Percentiles rank a stretch among this genome's conserved stretches.
Conservation (phyloP, 306 rosid genomes). For the Cajanus cajan region DNA sequence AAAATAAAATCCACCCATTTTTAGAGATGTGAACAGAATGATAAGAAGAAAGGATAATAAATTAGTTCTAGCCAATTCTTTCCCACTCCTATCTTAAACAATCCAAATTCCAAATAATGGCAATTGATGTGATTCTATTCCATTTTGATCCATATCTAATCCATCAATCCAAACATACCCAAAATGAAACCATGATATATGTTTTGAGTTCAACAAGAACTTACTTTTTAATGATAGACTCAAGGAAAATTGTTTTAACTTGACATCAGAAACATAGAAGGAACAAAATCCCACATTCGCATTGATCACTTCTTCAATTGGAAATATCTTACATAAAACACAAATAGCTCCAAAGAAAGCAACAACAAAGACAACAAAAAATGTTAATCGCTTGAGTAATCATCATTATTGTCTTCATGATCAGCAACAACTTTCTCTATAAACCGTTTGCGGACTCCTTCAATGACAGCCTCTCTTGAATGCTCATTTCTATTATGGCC, state of each 20-base stretch:
- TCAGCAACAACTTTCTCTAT: constrained; percentile 76
- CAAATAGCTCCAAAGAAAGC: background rate
- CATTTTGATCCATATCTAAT: background rate
- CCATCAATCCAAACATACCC: background rate
- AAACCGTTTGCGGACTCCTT: constrained; percentile 73
- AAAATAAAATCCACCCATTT: background rate
- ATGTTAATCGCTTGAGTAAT: constrained; percentile 78
- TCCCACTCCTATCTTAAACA: background rate
- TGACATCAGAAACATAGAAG: background rate
- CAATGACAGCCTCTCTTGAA: constrained; percentile 75
- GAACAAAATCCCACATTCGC: too few species aligned
- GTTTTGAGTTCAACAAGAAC: background rate
- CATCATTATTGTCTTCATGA: constrained; percentile 72
- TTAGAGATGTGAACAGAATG: background rate
- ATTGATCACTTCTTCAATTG: too few species aligned
- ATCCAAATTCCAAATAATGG: background rate
- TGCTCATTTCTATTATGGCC: constrained; percentile 60
- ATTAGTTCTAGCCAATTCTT: background rate
- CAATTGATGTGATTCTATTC: background rate
- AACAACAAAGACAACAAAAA: background rate
- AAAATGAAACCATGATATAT: background rate
- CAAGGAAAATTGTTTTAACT: background rate
- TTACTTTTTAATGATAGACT: background rate
- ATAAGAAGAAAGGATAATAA: background rate
- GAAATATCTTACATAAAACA: background rate